Conservation (phyloP, 2,329 filamentous ascomycete species). For the Aspergillus sp. region DNA sequence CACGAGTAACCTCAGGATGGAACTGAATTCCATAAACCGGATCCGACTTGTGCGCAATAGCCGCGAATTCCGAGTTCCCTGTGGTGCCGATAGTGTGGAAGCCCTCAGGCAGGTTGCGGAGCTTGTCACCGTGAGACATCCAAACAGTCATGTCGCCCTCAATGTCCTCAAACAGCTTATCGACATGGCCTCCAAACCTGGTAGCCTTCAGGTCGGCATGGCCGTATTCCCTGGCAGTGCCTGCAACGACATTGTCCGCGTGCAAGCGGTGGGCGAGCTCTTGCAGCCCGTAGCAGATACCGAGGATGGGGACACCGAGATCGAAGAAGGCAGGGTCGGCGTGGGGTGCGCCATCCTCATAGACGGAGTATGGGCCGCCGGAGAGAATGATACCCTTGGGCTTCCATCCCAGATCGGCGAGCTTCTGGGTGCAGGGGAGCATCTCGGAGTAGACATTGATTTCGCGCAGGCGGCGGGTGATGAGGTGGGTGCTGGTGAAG, state of each 20-base stretch:
- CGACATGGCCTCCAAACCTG: slow-evolving; percentile 60
- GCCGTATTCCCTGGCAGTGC: slow-evolving; percentile 69
- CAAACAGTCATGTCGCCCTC: slow-evolving; percentile 70
- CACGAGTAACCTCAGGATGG: slow-evolving; percentile 75
- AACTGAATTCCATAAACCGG: slow-evolving; percentile 82
- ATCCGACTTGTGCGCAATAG: slow-evolving; percentile 58
- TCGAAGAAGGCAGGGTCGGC: slow-evolving; percentile 81
- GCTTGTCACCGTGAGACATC: slow-evolving; percentile 91
- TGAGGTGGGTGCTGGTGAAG: slow-evolving; percentile 16
- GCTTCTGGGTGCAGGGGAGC: slow-evolving; percentile 81
- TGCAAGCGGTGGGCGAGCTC: slow-evolving; percentile 72
- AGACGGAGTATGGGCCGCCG: slow-evolving; percentile 71
- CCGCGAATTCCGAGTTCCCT: slow-evolving; percentile 74
- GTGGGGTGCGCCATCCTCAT: slow-evolving; percentile 73
- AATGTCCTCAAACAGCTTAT: slow-evolving; percentile 75
- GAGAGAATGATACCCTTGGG: slow-evolving; percentile 68
- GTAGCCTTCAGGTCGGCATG: slow-evolving; percentile 66
- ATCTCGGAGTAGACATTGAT: slow-evolving; percentile 85
- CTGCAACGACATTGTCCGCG: slow-evolving; percentile 65
- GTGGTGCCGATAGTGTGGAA: slow-evolving; percentile 76
- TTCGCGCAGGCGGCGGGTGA: slow-evolving; percentile 59
- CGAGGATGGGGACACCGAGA: slow-evolving; percentile 62
- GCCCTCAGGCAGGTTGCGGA: slow-evolving; percentile 68
- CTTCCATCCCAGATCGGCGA: slow-evolving; percentile 72
- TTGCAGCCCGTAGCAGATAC: slow-evolving; percentile 65